Base-by-base conservation (phyloP, 208 protist species). In the Angomonas deanei region DNA sequence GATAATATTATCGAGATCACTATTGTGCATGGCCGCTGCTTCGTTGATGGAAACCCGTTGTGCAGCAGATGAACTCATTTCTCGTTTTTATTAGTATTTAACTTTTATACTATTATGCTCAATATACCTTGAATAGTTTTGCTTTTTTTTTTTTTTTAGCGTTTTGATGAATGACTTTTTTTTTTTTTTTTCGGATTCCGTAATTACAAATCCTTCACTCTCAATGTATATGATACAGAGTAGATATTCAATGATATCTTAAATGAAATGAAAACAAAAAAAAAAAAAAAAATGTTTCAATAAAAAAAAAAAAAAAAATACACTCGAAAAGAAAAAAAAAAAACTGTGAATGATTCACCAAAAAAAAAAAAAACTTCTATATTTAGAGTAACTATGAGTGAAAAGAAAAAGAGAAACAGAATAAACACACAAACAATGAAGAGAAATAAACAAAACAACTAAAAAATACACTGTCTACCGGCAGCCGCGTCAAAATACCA, bases 71-170 rank as follows among this genome's bases (percentile, higher is more conserved):
- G 15, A n/a, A 42, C 36, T 42, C 8, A 42, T 42, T 42, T 42
- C 15, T 42, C 15, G 36, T 42, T n/a, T 8, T 42, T 8, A 8
- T 42, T 42, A 15, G 11, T 42, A 42, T 42, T 42, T 42, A n/a
- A 42, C 36, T 42, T 42, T 42, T 15, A 8, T 42, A 8, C 36
- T 42, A 15, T 24, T 53, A 8, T 53, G 21, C 21, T 53, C n/a
- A 53, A 53, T 53, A 23, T 53, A 23, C 21, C n/a, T 32, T 47
- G 23, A n/a, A 52, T 42, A 8, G 50, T 23, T 50, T 3, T 56
- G 53, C 42, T 10, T 57, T 13, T 64, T 5, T 62, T 24, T 61
- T 47, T 42, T 23, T 71, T 53, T 49, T 55, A 38, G 33, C n/a
- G 6, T 15, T 3, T 50, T 27, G 2, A 64, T 10, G 21, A 11